Percentiles rank a stretch among this genome's conserved stretches.
These are phyloP conservation scores for Triadica sebifera DNA, from an alignment of 345 rosid species.

Conservation along the genomic window DNA sequence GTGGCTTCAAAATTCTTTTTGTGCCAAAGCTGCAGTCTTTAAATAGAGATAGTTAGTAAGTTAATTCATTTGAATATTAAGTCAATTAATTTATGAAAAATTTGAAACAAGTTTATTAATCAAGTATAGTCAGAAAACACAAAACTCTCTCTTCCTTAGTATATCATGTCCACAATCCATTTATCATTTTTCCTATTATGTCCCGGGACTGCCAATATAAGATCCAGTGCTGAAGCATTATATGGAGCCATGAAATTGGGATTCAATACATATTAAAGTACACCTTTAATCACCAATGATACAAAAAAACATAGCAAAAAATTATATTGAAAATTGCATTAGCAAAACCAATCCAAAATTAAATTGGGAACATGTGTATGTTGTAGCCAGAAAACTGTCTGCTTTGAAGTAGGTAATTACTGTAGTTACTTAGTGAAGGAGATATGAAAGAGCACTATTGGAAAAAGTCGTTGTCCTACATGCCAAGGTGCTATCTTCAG, in stretches of 20 bases:
- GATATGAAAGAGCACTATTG: too few species aligned
- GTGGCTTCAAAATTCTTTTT: constrained; percentile 86
- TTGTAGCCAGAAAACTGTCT: background rate
- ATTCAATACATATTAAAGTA: background rate
- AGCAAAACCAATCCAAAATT: background rate
- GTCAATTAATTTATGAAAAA: constrained; percentile 8
- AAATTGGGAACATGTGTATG: background rate
- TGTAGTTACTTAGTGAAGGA: background rate
- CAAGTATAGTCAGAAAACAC: background rate
- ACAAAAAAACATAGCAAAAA: background rate
- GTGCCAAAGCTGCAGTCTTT: constrained; percentile 94
- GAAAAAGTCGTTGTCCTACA: too few species aligned
- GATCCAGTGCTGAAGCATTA: background rate
- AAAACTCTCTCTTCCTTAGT: background rate
- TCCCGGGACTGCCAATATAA: too few species aligned
- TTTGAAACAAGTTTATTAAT: background rate
- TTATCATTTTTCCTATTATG: too few species aligned
- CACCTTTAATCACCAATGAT: background rate
- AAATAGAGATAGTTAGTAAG: constrained; percentile 11
- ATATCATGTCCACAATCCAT: too few species aligned
- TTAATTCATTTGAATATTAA: background rate
- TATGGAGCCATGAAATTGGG: background rate
- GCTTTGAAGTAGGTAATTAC: background rate
- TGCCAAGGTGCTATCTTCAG: too few species aligned
- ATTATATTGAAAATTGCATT: background rate